Evolutionary conservation across 768 basidiomycete species (phyloP), one percentile per base, ranked within the genome.

Genomic region (Clitopilus hobsonii): DNA sequence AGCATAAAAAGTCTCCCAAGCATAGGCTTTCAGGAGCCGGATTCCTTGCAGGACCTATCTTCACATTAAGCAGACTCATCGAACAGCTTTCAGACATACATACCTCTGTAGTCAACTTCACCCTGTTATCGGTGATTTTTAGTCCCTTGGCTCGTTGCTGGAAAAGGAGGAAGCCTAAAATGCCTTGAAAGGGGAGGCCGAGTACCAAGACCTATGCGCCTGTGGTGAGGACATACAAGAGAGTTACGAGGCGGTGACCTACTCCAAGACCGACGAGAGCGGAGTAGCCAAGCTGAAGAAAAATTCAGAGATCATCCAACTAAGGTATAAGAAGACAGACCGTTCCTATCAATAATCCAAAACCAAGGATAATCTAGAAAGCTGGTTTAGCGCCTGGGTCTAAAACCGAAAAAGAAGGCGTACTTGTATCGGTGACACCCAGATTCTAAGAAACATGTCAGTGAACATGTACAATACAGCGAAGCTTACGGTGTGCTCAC

Each of bases 61-160:
- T 16, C 7, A 45, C 8, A 62, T 45, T 24, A n/a, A n/a, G n/a
- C n/a, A n/a, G n/a, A n/a, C n/a, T n/a, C n/a, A n/a, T n/a, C n/a
- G n/a, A n/a, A n/a, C n/a, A n/a, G 2, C 20, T 20, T 6, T 7
- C 18, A 27, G 36, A 47, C 10, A 24, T 5, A 53, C 63, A 16
- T 29, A 79, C 77, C 67, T 89, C 89, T 0, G 79, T 84, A 0
- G 82, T 77, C 22, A 88, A 72, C 13, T 86, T 71, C 10, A 89
- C 82, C 11, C 88, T 79, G 49, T 74, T 73, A 60, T 91, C 89
- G 4, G 87, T 87, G 55, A 87, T 76, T 59, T 80, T 76, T 51
- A 88, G 80, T 25, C 79, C 81, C 59, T 81, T 82, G 53, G 72
- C 70, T 27, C 80, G 74, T 56, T 82, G 80, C 8, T 58, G 62